These are phyloP conservation scores for Rhodotorula diobovata DNA, from an alignment of 768 basidiomycete species.

Conservation along the genomic window DNA sequence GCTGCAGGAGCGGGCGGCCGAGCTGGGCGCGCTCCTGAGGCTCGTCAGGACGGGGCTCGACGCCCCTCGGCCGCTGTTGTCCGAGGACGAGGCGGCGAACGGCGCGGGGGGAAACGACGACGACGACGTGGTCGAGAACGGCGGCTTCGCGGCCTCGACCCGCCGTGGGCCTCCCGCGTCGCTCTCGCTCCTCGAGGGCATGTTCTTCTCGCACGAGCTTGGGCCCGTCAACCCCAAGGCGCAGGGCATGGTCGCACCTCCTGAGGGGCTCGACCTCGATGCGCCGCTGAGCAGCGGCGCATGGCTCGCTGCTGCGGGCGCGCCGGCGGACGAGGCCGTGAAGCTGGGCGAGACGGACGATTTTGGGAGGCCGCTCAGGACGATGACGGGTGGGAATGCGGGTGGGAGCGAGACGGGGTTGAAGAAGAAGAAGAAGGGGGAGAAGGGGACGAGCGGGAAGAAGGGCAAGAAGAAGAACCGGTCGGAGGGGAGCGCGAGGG, in stretches of 20 bases:
- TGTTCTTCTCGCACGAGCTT: slow-evolving; percentile 72
- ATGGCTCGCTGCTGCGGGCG: background rate
- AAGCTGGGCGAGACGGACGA: slow-evolving; percentile 40
- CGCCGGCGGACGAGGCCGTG: slow-evolving; percentile 15
- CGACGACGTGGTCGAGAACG: background rate
- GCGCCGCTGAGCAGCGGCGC: slow-evolving; percentile 43
- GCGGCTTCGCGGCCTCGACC: slow-evolving; percentile 18
- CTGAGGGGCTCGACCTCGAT: slow-evolving; percentile 81
- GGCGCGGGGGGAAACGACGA: too few relatives aligned
- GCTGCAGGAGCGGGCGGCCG: slow-evolving; percentile 77
- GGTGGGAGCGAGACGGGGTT: slow-evolving; percentile 42
- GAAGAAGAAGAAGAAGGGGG: slow-evolving; percentile 45
- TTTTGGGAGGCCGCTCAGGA: slow-evolving; percentile 28
- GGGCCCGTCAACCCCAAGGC: slow-evolving; percentile 76
- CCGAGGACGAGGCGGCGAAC: background rate
- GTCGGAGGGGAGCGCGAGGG: slow-evolving; percentile 41
- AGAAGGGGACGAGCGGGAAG: slow-evolving; percentile 47
- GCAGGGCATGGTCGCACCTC: slow-evolving; percentile 73
- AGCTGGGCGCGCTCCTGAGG: slow-evolving; percentile 40
- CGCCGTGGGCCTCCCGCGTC: slow-evolving; percentile 66
- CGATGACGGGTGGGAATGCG: slow-evolving; percentile 45
- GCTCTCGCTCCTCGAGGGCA: slow-evolving; percentile 73
- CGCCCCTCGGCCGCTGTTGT: slow-evolving; percentile 20
- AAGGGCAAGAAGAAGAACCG: slow-evolving; percentile 52
- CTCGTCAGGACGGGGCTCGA: slow-evolving; percentile 44